These are phyloP conservation scores for Selaginella tamariscina DNA, from an alignment of 75 land plant genomes.

Conservation along the genomic window DNA sequence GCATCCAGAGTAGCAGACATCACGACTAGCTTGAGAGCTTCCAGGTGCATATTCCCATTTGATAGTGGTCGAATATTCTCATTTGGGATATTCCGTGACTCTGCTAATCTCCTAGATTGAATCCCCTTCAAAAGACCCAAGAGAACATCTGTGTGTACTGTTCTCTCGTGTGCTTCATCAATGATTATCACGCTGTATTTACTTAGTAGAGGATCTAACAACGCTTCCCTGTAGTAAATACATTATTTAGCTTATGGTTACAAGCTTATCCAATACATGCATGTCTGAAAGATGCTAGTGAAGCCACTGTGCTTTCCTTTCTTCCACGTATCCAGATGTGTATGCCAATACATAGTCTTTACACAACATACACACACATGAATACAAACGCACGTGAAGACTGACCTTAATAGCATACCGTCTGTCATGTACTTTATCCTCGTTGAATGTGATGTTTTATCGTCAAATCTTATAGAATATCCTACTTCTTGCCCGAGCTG, in stretches of 20 bases:
- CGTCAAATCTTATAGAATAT: slow-evolving; percentile 91
- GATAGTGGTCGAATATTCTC: too few species aligned
- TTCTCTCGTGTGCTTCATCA: slow-evolving; percentile 98
- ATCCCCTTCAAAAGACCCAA: slow-evolving; percentile 73
- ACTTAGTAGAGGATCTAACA: slow-evolving; percentile 71
- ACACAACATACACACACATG: not conserved
- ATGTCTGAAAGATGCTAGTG: too few species aligned
- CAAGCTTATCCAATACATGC: too few species aligned
- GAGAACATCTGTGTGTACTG: slow-evolving; percentile 87
- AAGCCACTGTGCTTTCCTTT: too few species aligned
- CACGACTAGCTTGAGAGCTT: slow-evolving; percentile 58
- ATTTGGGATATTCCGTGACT: too few species aligned
- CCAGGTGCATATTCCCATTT: not conserved
- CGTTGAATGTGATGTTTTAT: slow-evolving; percentile 57
- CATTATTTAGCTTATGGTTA: too few species aligned
- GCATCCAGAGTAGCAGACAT: slow-evolving; percentile 98
- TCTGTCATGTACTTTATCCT: slow-evolving; percentile 92
- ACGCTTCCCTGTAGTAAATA: slow-evolving; percentile 57
- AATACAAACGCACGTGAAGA: not conserved
- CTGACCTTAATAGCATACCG: slow-evolving; percentile 78
- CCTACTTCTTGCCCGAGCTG: slow-evolving; percentile 55
- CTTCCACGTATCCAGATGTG: too few species aligned
- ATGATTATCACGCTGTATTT: slow-evolving; percentile 76
- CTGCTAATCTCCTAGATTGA: slow-evolving; percentile 48
- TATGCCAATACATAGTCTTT: too few species aligned